Percentiles rank a stretch among this genome's conserved stretches.
Evolutionary conservation across 2,329 filamentous ascomycete genomes (phyloP).

Genomic region (Mycosphaerella sp.): DNA sequence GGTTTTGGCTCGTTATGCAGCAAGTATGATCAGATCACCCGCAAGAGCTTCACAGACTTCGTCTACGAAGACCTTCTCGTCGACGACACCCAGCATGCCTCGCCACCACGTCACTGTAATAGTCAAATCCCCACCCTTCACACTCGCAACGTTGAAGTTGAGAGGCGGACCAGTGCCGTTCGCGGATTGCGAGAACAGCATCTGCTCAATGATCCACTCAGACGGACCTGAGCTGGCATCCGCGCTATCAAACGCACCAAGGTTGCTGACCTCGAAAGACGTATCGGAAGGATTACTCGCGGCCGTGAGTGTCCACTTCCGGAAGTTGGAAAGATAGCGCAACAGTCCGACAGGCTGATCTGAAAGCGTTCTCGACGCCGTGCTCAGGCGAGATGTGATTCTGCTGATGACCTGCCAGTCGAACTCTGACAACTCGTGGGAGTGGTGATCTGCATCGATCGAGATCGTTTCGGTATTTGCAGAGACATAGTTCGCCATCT

Average conservation of each 20-base stretch:
- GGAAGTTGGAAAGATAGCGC: conserved; percentile 38
- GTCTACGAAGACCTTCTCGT: conserved; percentile 30
- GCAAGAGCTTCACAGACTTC: conserved; percentile 19
- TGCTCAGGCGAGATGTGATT: conserved; percentile 33
- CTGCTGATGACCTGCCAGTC: conserved; percentile 35
- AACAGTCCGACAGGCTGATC: conserved; percentile 43
- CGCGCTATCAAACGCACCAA: conserved; percentile 35
- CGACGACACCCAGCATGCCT: conserved; percentile 38
- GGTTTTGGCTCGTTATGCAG: neutral
- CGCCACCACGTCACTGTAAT: conserved; percentile 41
- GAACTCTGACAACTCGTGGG: neutral
- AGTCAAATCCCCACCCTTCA: conserved; percentile 37
- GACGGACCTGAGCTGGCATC: neutral
- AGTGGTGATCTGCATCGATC: neutral
- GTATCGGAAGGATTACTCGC: conserved; percentile 37
- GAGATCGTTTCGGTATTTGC: conserved; percentile 16
- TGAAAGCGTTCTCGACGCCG: conserved; percentile 29
- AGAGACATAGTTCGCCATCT: conserved; percentile 37
- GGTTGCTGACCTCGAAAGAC: conserved; percentile 45
- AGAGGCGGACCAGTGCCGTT: conserved; percentile 37
- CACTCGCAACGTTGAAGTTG: conserved; percentile 40
- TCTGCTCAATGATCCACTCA: conserved; percentile 30
- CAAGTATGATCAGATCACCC: neutral
- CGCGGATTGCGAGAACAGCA: conserved; percentile 44
- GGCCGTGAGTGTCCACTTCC: conserved; percentile 38